phyloP scores from a whole-genome alignment of 768 basidiomycete genomes.

The Lactarius akahatsu region DNA sequence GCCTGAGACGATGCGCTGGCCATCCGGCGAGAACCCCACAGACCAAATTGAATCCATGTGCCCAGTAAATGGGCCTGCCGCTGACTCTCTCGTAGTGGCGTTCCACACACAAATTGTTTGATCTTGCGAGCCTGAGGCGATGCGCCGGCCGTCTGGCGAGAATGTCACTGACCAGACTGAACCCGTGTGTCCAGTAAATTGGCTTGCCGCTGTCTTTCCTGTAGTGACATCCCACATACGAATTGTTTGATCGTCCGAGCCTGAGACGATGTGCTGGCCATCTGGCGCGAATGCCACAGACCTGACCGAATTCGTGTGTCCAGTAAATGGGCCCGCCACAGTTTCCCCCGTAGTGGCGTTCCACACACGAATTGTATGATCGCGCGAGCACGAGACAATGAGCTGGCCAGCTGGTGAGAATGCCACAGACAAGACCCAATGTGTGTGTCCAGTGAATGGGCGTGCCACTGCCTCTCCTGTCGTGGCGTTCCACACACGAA shows the following conservation, averaged over 20 bases:
- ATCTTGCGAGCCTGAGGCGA: not conserved
- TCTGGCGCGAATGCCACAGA: not conserved
- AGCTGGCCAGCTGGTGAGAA: not conserved
- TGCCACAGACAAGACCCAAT: not conserved
- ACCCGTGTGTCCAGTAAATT: not conserved
- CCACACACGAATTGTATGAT: not conserved
- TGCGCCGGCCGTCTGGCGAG: not conserved
- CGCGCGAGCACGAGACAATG: not conserved
- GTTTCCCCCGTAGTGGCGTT: not conserved
- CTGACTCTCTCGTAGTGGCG: not conserved
- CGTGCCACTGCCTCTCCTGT: not conserved
- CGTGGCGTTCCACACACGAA: not conserved
- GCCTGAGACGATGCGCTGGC: not conserved
- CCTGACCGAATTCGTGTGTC: not conserved
- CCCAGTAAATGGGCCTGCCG: not conserved
- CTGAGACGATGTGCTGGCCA: not conserved
- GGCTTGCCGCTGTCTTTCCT: not conserved
- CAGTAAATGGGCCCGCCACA: not conserved
- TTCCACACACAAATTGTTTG: not conserved
- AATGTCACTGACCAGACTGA: not conserved
- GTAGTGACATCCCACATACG: not conserved
- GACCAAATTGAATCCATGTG: not conserved
- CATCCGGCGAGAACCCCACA: not conserved
- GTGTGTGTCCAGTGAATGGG: not conserved
- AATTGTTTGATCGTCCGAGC: not conserved